A percentile compares a stretch with the other conserved stretches of the same genome.
Conservation (phyloP, 2,329 filamentous ascomycete species). For the Bipolaris victoriae region DNA sequence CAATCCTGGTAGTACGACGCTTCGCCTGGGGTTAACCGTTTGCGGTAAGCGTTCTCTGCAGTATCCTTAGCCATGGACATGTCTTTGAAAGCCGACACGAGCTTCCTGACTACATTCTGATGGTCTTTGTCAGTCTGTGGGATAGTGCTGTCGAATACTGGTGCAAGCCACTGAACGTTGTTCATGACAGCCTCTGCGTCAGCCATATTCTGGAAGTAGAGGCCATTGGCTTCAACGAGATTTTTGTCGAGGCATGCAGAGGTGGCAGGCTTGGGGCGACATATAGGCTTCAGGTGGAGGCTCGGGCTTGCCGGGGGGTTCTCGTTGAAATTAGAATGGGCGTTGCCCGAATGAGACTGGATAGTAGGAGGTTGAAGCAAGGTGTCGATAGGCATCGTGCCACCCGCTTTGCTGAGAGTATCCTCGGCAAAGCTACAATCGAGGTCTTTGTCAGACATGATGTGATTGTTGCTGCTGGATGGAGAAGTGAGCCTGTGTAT, state of each 20-base stretch:
- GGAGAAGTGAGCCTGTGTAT: neutral
- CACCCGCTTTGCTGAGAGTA: neutral
- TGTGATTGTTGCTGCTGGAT: neutral
- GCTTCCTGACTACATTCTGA: neutral
- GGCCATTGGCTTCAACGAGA: neutral
- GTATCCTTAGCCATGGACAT: slow-evolving; percentile 11
- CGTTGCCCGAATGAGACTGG: neutral
- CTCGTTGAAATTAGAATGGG: neutral
- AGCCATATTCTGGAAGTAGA: slow-evolving; percentile 14
- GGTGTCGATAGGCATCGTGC: neutral
- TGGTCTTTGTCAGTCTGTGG: slow-evolving; percentile 14
- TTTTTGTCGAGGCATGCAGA: slow-evolving; percentile 9
- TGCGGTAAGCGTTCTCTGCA: slow-evolving; percentile 15
- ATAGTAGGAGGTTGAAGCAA: neutral
- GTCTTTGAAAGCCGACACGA: slow-evolving; percentile 18
- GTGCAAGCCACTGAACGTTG: slow-evolving; percentile 10
- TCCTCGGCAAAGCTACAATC: neutral
- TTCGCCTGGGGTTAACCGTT: slow-evolving; percentile 14
- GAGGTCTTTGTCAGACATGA: slow-evolving; percentile 6
- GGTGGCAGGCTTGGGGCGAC: slow-evolving; percentile 4
- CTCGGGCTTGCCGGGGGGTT: neutral
- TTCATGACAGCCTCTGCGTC: slow-evolving; percentile 11
- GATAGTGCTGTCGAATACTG: slow-evolving; percentile 11
- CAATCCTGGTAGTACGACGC: slow-evolving; percentile 14
- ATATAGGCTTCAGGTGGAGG: neutral